Evolutionary conservation across 495 filamentous ascomycete species (phyloP), one percentile per base, ranked within the genome.

Genomic region (Patellaria atrata): DNA sequence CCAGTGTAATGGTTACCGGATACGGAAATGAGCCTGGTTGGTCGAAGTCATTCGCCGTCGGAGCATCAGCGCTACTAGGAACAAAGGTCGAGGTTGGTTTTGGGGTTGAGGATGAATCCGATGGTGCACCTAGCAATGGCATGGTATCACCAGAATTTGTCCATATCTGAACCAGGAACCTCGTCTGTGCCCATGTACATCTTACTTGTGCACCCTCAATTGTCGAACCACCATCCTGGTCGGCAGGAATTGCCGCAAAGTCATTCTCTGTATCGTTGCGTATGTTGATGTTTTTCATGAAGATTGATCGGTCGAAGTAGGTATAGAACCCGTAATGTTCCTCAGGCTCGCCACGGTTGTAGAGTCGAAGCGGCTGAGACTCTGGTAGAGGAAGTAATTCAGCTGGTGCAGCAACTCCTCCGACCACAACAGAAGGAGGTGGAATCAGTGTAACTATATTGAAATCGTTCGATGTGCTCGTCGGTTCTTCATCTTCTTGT

Each of bases 291-390:
- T 67, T 71, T 34, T 70, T 67, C 32, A 85, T 62, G 62, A 85
- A 91, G 34, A 91, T 83, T 4, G 79, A 80, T 44, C 83, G 82
- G 55, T 86, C 74, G 56, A 77, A 96, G 63, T 92, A 92, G 0
- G 70, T 79, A 56, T 92, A 94, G 58, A 94, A 94, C 7, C 82
- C 82, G 56, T 91, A 96, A 58, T 93, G 83, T 52, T 97, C 89
- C 0, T 71, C 74, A 2, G 67, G 59, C 22, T 75, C 56, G 13
- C 76, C 84, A 15, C 83, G 77, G 55, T 96, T 78, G 60, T 80
- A 94, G 2, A 96, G 68, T 2, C 79, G 74, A 11, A 96, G 55
- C 0, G 83, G 89, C 44, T 96, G 89, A 21, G 81, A 72, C 1
- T 53, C 48, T 0, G 81, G 69, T 26, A 72, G 64, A 0, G 79